Evolutionary conservation across 345 rosid genomes (phyloP).

Genomic region (Lepidium africanum): DNA sequence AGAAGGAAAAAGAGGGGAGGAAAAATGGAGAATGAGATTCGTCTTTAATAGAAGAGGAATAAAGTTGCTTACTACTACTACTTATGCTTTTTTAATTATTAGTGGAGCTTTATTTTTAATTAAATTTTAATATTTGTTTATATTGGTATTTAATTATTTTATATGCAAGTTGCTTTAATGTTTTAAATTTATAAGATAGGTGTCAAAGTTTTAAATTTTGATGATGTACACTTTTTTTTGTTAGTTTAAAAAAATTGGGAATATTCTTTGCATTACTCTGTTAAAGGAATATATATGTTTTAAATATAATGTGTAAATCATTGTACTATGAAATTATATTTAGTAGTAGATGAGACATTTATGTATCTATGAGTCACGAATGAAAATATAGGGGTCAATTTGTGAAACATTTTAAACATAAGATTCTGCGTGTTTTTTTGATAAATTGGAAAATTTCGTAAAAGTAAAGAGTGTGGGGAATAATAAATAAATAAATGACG

Average conservation of each 20-base stretch:
- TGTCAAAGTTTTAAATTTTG: slow-evolving; percentile 8
- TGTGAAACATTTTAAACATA: neutral
- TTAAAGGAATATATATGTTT: neutral
- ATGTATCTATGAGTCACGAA: neutral
- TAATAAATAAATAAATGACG: neutral
- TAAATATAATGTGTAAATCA: neutral
- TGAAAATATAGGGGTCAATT: neutral
- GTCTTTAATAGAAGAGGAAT: slow-evolving; percentile 14
- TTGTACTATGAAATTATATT: no score
- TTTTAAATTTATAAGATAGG: neutral
- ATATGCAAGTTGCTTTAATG: neutral
- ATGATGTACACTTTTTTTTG: neutral
- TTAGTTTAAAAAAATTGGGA: neutral
- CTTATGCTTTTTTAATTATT: neutral
- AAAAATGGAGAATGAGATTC: slow-evolving; percentile 19
- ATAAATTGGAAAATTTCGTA: neutral
- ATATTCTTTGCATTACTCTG: neutral
- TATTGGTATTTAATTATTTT: neutral
- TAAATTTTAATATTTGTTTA: neutral
- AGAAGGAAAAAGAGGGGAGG: slow-evolving; percentile 2
- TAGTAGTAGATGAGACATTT: no score
- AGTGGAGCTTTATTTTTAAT: neutral
- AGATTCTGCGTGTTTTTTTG: neutral
- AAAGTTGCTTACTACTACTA: neutral
- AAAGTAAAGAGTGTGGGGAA: neutral